phyloP scores from a whole-genome alignment of 2,329 filamentous ascomycete species.

The Hansfordia pulvinata region DNA sequence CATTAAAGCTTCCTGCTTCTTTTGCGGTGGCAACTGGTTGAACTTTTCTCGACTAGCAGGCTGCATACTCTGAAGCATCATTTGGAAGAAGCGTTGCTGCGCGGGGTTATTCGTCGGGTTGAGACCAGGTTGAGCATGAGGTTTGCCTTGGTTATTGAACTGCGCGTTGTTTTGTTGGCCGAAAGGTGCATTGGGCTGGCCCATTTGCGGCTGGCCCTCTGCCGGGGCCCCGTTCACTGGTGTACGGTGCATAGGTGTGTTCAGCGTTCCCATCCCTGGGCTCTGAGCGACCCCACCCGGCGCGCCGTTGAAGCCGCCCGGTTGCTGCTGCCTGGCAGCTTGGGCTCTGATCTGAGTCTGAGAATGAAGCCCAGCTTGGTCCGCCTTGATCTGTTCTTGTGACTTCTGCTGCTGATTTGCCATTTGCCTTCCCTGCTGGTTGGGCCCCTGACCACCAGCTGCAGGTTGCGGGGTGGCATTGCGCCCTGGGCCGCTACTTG shows the following conservation, averaged over 20 bases:
- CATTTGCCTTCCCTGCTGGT: conserved; percentile 20
- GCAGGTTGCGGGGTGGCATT: conserved; percentile 36
- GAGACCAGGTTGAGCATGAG: conserved; percentile 26
- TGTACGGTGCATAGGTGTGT: conserved; percentile 35
- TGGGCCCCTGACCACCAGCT: conserved; percentile 22
- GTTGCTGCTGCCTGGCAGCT: conserved; percentile 36
- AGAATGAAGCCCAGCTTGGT: conserved; percentile 25
- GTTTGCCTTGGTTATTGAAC: conserved; percentile 36
- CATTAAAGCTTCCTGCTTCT: conserved; percentile 35
- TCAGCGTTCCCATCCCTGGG: conserved; percentile 44
- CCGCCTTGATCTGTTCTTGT: conserved; percentile 19
- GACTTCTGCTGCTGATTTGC: conserved; percentile 1
- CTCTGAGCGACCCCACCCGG: conserved; percentile 40
- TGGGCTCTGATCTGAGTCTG: conserved; percentile 30
- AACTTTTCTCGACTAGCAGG: conserved; percentile 29
- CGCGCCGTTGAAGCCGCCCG: conserved; percentile 33
- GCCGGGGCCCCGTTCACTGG: conserved; percentile 28
- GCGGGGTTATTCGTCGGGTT: conserved; percentile 21
- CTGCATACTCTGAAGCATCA: no score
- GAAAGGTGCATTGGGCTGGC: conserved; percentile 32
- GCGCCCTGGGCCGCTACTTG: conserved; percentile 29
- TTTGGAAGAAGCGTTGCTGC: background rate
- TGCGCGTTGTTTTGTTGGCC: conserved; percentile 35
- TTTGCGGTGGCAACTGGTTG: conserved; percentile 29
- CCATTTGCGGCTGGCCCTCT: conserved; percentile 25